Base-by-base conservation (phyloP, 441 rosid genomes). In the Flueggea neowawraea region DNA sequence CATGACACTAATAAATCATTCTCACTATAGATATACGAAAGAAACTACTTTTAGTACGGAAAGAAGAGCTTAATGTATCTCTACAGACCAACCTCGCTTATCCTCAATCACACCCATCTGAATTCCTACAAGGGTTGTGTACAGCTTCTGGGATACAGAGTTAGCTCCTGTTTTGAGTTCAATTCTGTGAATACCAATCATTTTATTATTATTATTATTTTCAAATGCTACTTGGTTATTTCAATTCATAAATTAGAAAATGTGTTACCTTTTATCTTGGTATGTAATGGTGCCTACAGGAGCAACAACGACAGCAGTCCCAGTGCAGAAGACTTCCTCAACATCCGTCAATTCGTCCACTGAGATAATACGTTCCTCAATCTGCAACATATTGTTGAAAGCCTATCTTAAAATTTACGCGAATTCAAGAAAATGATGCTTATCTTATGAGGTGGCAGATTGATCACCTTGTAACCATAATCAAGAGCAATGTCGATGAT, bases 291-390 rank as follows among this genome's bases (percentile, higher is more conserved):
- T 86, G 52, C 91, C 91, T 7, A 92, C 97, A 2, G 97, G 91
- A 31, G 88, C 85, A 33, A 90, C 76, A 65, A 87, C 97, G 48
- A 86, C 88, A 0, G 93, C 96, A 16, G 86, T 92, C 45, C 94
- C 96, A 4, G 96, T 90, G 71, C 93, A 84, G 69, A 92, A 89
- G 57, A 84, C 95, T 74, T 92, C 96, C 44, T 86, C 95, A 1
- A 96, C 96, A 52, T 69, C 82, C 54, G 83, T 75, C 71, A 90
- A 75, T 65, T 92, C 96, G 48, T 85, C 92, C 39, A 87, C 84
- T 0, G 78, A 51, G 53, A 89, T 76, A 50, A 15, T 72, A 16
- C 88, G 76, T 65, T 83, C 94, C 75, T 83, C 91, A 33, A 89
- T 88, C 91, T 87, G 81, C 67, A 63, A 12, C 43, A 55, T 9